phyloP scores from a whole-genome alignment of 495 filamentous ascomycete genomes.

The Neurospora sp. region DNA sequence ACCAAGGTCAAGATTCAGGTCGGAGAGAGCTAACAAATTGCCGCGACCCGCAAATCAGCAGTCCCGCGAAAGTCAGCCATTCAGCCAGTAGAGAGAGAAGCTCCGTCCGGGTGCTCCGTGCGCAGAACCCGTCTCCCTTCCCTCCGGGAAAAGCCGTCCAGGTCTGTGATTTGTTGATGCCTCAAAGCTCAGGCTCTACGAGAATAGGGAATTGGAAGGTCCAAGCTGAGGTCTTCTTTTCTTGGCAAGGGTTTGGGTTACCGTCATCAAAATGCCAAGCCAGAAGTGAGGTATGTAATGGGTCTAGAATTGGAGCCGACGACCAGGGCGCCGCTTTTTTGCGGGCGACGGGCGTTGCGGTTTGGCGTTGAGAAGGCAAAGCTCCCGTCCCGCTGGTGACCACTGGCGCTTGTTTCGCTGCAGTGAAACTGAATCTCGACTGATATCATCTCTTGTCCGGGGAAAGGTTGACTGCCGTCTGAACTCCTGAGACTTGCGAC shows the following conservation, averaged over 20 bases:
- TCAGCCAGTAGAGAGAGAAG: not conserved
- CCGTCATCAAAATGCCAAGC: not conserved
- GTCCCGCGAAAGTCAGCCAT: not conserved
- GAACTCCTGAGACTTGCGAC: not conserved
- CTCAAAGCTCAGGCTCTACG: not conserved
- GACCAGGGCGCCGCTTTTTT: not conserved
- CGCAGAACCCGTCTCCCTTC: not conserved
- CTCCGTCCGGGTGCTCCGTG: slow-evolving; percentile 1
- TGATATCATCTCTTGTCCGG: not conserved
- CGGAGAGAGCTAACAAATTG: not conserved
- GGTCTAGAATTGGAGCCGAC: not conserved
- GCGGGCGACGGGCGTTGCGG: not conserved
- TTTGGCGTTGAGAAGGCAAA: not conserved
- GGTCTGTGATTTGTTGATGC: not conserved
- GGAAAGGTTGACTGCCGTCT: not conserved
- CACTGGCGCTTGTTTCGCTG: not conserved
- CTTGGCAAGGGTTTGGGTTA: not conserved
- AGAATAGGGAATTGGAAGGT: not conserved
- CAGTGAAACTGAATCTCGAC: not conserved
- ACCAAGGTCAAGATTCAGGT: not conserved
- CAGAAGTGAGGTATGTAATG: not conserved
- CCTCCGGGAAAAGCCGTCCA: not conserved
- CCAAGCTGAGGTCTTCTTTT: not conserved
- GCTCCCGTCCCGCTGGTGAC: not conserved
- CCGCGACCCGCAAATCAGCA: not conserved